Evolutionary conservation across 768 basidiomycete genomes (phyloP).

Genomic region (Termitomyces sp.): DNA sequence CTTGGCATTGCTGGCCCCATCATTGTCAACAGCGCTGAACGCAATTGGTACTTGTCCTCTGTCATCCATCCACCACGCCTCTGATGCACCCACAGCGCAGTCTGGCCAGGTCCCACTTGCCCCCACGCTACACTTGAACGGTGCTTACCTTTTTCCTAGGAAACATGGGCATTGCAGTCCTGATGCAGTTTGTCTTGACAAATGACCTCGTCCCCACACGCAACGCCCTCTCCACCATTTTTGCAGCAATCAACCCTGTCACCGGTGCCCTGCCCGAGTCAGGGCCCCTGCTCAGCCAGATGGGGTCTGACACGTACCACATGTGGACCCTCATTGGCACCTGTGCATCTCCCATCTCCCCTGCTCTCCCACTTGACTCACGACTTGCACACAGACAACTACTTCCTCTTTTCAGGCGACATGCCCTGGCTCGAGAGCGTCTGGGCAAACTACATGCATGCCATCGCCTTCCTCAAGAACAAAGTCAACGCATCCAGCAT

Average conservation of each 20-base stretch:
- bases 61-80: no score
- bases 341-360: slow-evolving; percentile 19
- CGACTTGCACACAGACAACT: slow-evolving; percentile 34
- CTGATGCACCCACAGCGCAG: slow-evolving; percentile 30
- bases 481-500: slow-evolving; percentile 44
- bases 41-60: slow-evolving; percentile 35
- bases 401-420: slow-evolving; percentile 51
- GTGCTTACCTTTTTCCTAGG: slow-evolving; percentile 20
- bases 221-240: slow-evolving; percentile 56
- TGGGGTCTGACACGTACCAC: slow-evolving; percentile 50
- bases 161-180: slow-evolving; percentile 60
- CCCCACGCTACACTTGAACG: neutral
- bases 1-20: slow-evolving; percentile 54
- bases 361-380: no score
- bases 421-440: slow-evolving; percentile 39
- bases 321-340: slow-evolving; percentile 58
- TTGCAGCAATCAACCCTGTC: slow-evolving; percentile 41
- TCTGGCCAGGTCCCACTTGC: slow-evolving; percentile 42
- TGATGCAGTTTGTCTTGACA: slow-evolving; percentile 55
- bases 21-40: slow-evolving; percentile 56
- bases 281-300: slow-evolving; percentile 39
- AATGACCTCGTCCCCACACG: slow-evolving; percentile 50
- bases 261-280: slow-evolving; percentile 55
- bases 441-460: slow-evolving; percentile 54
- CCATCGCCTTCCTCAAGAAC: slow-evolving; percentile 45